Evolutionary conservation across 2,329 filamentous ascomycete species (phyloP).

Genomic region (Lachnellula hyalina): DNA sequence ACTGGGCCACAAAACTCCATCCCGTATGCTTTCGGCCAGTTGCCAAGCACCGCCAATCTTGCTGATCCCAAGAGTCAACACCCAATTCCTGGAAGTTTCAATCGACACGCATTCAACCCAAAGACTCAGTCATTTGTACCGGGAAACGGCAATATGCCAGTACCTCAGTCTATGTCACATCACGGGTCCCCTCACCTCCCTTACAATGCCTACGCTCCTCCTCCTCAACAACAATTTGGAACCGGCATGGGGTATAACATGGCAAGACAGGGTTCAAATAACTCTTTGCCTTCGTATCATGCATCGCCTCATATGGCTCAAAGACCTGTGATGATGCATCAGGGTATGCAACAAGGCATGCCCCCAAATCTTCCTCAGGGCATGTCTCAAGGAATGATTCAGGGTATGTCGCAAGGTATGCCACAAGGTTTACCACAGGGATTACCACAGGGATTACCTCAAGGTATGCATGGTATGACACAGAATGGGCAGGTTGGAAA

Average conservation of each 20-base stretch:
- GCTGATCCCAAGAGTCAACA: constrained; percentile 72
- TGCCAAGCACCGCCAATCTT: constrained; percentile 64
- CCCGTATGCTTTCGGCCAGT: constrained; percentile 74
- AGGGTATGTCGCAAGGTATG: constrained; percentile 19
- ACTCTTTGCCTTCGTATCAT: constrained; percentile 32
- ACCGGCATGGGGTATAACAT: constrained; percentile 32
- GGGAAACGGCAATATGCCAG: constrained; percentile 45
- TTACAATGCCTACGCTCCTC: constrained; percentile 34
- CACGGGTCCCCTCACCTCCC: constrained; percentile 38
- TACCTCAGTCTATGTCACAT: constrained; percentile 36
- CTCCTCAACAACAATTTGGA: constrained; percentile 29
- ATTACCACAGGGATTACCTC: constrained; percentile 9
- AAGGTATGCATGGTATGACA: constrained; percentile 17
- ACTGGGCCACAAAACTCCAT: constrained; percentile 31
- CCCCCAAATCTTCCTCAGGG: constrained; percentile 24
- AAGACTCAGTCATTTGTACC: constrained; percentile 92
- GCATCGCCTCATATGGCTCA: constrained; percentile 32
- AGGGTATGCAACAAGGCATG: constrained; percentile 25
- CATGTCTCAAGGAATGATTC: constrained; percentile 23
- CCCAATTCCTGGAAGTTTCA: constrained; percentile 78
- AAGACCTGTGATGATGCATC: constrained; percentile 30
- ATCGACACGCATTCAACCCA: constrained; percentile 84
- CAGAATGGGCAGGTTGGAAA: constrained; percentile 34
- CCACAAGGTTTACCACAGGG: constrained; percentile 23
- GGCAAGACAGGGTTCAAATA: constrained; percentile 33